Base-by-base conservation (phyloP, 2,329 filamentous ascomycete species). In the Huntiella moniliformis region DNA sequence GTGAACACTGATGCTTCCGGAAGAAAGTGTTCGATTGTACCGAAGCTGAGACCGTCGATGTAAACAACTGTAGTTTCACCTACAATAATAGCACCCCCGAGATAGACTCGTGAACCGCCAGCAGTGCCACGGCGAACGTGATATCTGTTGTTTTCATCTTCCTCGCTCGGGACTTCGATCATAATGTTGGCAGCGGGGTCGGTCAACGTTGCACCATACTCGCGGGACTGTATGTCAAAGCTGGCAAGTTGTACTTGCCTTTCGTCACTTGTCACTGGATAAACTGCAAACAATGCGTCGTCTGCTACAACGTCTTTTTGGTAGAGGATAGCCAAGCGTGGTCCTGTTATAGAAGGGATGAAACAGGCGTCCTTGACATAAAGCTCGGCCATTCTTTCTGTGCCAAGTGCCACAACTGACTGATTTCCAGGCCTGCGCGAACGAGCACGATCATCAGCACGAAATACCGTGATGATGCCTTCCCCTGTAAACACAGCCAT, bases 61-160 rank as follows among this genome's bases (percentile, higher is more conserved):
- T 96, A 96, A 6, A 79, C 74, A 49, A 98, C 72, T 2, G 78
- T 77, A 0, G 83, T 92, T 61, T 87, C 82, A 15, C 82, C 82
- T 5, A 88, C 69, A 2, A 87, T 73, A 37, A 91, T 67, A 3
- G 87, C 61, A 4, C 83, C 83, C 11, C 81, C 80, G 39, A 75
- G 54, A 49, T 76, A 70, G n/a, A 74, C 69, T 46, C 67, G 70
- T 4, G 67, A 63, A 8, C 64, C 60, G 6, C 31, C 17, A 10
- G 40, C 31, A 18, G 67, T 63, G 18, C 63, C 65, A 49, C 77
- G 71, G 50, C 73, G 69, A 28, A 72, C 66, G 53, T 74, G 68
- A 55, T 79, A 75, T 45, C 74, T 66, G 55, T 76, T 77, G 43
- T 70, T 66, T 39, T 71, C 67, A 34, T 70, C 66, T 15, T 73